Percentiles rank a stretch among this genome's conserved stretches.
Evolutionary conservation across 2,329 filamentous ascomycete species (phyloP).

Genomic region (Pseudonectria buxi): DNA sequence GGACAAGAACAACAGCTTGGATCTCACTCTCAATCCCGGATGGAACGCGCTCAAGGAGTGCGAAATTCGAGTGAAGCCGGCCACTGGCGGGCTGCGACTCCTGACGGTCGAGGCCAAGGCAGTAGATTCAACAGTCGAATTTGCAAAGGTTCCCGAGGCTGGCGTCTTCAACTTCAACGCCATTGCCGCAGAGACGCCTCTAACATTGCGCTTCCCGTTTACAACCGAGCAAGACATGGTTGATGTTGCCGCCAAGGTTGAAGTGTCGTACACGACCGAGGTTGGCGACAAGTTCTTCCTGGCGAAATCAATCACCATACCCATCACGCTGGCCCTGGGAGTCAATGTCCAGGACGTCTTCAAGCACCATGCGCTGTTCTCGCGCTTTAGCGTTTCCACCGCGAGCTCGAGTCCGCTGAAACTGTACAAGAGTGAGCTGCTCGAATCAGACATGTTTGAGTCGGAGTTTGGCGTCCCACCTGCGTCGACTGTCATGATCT

Average conservation of each 20-base stretch:
- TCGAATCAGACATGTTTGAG: constrained; percentile 62
- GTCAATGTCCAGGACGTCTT: constrained; percentile 98
- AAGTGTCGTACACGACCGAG: constrained; percentile 65
- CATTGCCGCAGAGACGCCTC: constrained; percentile 36
- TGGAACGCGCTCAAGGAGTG: constrained; percentile 61
- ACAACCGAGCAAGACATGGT: constrained; percentile 71
- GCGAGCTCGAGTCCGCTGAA: constrained; percentile 68
- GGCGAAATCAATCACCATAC: constrained; percentile 51
- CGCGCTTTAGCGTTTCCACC: constrained; percentile 84
- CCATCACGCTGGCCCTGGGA: constrained; percentile 73
- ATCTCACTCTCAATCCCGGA: constrained; percentile 65
- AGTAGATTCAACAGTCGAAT: constrained; percentile 33
- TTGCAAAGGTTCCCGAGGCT: constrained; percentile 45
- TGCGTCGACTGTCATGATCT: constrained; percentile 55
- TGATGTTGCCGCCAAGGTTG: constrained; percentile 67
- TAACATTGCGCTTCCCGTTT: constrained; percentile 69
- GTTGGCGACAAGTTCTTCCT: constrained; percentile 41
- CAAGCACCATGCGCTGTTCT: constrained; percentile 75
- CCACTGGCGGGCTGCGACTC: constrained; percentile 59
- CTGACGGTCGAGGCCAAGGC: constrained; percentile 54
- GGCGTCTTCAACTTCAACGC: constrained; percentile 46
- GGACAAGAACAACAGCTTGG: constrained; percentile 69
- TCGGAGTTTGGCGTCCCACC: constrained; percentile 53
- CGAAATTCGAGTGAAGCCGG: constrained; percentile 55
- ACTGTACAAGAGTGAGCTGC: constrained; percentile 63